Percentiles rank a stretch among this genome's conserved stretches.
Conservation (phyloP, 441 rosid genomes). For the Melastoma candidum region DNA sequence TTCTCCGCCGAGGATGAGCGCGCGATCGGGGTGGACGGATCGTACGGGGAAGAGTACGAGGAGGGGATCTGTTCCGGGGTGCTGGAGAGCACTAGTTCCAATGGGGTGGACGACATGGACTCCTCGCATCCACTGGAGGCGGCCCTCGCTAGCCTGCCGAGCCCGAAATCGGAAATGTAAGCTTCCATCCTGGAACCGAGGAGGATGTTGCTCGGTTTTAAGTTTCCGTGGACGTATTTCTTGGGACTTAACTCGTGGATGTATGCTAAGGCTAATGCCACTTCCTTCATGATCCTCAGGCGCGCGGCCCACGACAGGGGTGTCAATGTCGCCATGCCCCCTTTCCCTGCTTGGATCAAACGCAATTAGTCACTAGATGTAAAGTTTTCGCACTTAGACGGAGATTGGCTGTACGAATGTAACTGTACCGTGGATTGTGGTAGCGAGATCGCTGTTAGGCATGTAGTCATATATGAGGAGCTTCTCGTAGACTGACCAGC, state of each 20-base stretch:
- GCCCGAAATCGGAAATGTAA: slow-evolving; percentile 46
- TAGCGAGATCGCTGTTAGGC: slow-evolving; percentile 42
- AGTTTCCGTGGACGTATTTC: slow-evolving; percentile 49
- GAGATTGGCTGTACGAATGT: background rate
- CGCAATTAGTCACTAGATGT: background rate
- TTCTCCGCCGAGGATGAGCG: slow-evolving; percentile 14
- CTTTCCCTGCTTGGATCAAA: slow-evolving; percentile 27
- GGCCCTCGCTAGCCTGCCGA: slow-evolving; percentile 31
- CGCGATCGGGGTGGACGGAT: slow-evolving; percentile 21
- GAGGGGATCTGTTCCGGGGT: slow-evolving; percentile 36
- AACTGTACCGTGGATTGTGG: slow-evolving; percentile 46
- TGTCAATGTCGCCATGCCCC: slow-evolving; percentile 25
- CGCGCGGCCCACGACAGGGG: slow-evolving; percentile 44
- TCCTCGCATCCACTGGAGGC: background rate
- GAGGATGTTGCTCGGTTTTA: slow-evolving; percentile 48
- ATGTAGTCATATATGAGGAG: slow-evolving; percentile 51
- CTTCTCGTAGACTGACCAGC: slow-evolving; percentile 58
- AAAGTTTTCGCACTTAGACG: background rate
- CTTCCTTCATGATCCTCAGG: slow-evolving; percentile 39
- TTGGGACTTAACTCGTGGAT: slow-evolving; percentile 47
- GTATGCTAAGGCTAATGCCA: slow-evolving; percentile 41
- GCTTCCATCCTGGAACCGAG: slow-evolving; percentile 46
- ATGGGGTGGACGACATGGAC: background rate
- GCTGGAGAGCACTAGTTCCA: slow-evolving; percentile 20
- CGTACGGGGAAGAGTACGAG: background rate